Base-by-base conservation (phyloP, 148 eudicot genomes). In the Nepenthes gracilis region DNA sequence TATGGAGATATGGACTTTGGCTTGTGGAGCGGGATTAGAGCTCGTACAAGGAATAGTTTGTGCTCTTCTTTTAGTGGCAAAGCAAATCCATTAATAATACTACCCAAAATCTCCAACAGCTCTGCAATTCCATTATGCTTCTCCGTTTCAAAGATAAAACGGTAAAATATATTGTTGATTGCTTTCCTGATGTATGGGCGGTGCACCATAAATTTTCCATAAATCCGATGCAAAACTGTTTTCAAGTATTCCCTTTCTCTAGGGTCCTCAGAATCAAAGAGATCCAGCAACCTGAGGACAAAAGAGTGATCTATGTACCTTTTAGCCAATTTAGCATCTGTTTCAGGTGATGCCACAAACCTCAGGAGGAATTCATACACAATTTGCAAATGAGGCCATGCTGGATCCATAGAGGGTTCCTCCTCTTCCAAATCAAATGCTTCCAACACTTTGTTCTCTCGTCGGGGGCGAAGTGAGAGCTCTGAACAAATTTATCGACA, bases 231-330 rank as follows among this genome's bases (percentile, higher is more conserved):
- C 61, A 58, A 14, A 58, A 58, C 47, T 2, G 61, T 58, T 58
- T 58, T 58, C 61, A 58, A 14, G 47, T 58, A 58, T 15, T 58
- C 61, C 61, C 61, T 58, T 58, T 58, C 61, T 36, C 47, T 58
- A n/a, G 47, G 61, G 34, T 58, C 61, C 61, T 58, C 61, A 58
- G 61, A 58, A 36, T 58, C 61, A 58, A 58, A 58, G n/a, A 58
- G 47, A 15, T 58, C 61, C 47, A 58, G 14, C 61, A 58, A 36
- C 33, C 61, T 58, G 14, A 58, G 32, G 45, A 58, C 61, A 35
- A 58, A 58, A 58, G 61, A 36, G 45, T 58, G 61, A 58, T 58
- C 61, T 9, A 58, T 35, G 34, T 58, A 58, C 8, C 61, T 58
- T n/a, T 58, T 58, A 14, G 61, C 61, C 47, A 58, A n/a, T 33